Evolutionary conservation across 2,329 filamentous ascomycete species (phyloP), one percentile per base, ranked within the genome.

Genomic region (Ramularia collo-cygni): DNA sequence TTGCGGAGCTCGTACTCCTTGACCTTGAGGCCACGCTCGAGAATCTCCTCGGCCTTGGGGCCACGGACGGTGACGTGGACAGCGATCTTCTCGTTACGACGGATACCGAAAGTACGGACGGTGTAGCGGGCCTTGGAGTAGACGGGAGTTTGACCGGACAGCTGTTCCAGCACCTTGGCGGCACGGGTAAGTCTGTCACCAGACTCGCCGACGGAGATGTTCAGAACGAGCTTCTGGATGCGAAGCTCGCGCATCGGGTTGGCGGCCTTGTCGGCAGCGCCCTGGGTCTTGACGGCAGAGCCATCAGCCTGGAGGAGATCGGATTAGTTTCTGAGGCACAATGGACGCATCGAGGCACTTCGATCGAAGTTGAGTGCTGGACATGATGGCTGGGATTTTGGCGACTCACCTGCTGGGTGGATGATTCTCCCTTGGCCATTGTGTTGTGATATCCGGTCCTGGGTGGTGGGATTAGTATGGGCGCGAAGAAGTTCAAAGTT

Each of bases 71-170:
- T 98, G 68, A 98, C 92, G 79, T 98, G 92, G 60, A 98, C 92
- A 58, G 92, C 77, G 67, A 98, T 98, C 85, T 95, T 96, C 74
- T 98, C 92, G 85, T 98, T 98, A 88, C 92, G 90, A 72, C 92
- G 90, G 81, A 98, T 98, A 83, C 92, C 92, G 75, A 98, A 98
- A 68, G 90, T 96, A 77, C 92, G 90, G 81, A 98, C 92, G 61
- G 92, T 98, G 83, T 96, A 98, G 68, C 92, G 87, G 72, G 92
- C 92, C 85, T 98, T 98, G 88, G 85, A 94, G 88, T 98, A 98
- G 75, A 98, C 92, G 63, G 92, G 92, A 62, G 92, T 96, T 79
- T 98, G 92, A 89, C 92, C 92, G 73, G 80, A 87, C 70, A 98
- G 79, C 81, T 98, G 92, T 79, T 98, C 92, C 63, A 98, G 81